Percentiles rank a stretch among this genome's conserved stretches.
These are phyloP conservation scores for Myriosclerotinia curreyana DNA, from an alignment of 2,329 filamentous ascomycete genomes.

Conservation along the genomic window DNA sequence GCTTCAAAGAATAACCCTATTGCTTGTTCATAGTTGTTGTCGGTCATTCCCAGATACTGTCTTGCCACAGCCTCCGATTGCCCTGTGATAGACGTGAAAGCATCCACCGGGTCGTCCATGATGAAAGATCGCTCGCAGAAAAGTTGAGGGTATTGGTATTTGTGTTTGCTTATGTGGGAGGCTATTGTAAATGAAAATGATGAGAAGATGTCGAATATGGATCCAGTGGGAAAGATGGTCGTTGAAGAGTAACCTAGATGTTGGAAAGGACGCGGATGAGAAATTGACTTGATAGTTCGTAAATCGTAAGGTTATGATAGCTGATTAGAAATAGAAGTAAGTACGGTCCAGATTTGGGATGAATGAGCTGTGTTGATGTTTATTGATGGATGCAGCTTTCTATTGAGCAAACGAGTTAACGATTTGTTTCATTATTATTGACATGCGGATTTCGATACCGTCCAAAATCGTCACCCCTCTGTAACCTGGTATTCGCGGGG, in stretches of 20 bases:
- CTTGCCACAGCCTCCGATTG: conserved; percentile 70
- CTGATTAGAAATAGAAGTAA: background rate
- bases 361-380: background rate
- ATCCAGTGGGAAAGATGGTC: background rate
- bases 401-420: background rate
- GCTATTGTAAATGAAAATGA: background rate
- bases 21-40: conserved; percentile 78
- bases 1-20: conserved; percentile 89
- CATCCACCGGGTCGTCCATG: conserved; percentile 62
- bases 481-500: conserved; percentile 14
- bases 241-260: background rate
- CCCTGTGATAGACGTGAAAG: conserved; percentile 80
- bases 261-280: background rate
- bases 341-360: background rate
- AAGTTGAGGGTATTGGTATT: background rate
- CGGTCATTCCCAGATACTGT: conserved; percentile 81
- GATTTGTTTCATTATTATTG: conserved; percentile 6
- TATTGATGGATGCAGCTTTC: background rate
- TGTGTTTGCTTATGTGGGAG: background rate
- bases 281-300: background rate
- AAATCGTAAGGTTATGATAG: background rate
- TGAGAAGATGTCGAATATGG: background rate
- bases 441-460: conserved; percentile 3
- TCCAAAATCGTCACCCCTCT: conserved; percentile 20
- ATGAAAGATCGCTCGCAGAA: conserved; percentile 16